Evolutionary conservation across 768 basidiomycete species (phyloP).

Genomic region (Fistulinella prunicolor): DNA sequence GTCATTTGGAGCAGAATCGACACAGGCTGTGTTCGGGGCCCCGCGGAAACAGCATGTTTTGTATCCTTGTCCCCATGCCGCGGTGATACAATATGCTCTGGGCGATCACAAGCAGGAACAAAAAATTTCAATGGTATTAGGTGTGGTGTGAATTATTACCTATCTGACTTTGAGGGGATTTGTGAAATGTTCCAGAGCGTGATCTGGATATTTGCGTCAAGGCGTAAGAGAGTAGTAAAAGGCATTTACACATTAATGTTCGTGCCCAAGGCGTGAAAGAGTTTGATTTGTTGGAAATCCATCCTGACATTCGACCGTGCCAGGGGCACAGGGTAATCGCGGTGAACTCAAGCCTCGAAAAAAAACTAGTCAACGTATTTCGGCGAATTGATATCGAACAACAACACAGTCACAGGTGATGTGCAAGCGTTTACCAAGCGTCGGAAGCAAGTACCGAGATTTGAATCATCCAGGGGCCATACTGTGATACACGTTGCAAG

Average conservation of each 20-base stretch:
- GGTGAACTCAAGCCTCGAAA: background rate
- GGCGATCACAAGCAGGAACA: slow-evolving; percentile 1
- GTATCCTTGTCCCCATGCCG: background rate
- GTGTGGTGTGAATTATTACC: background rate
- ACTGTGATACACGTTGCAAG: no score
- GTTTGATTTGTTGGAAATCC: background rate
- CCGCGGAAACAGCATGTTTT: background rate
- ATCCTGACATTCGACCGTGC: background rate
- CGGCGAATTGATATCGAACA: no score
- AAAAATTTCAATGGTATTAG: background rate
- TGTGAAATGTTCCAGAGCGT: no score
- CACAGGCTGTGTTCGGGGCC: background rate
- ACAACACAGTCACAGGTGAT: no score
- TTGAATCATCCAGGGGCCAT: no score
- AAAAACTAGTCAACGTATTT: no score
- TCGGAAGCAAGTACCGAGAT: no score
- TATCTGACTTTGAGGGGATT: no score
- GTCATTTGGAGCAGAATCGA: no score
- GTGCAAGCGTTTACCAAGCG: no score
- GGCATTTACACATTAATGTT: background rate
- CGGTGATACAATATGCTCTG: background rate
- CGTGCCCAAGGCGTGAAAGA: background rate
- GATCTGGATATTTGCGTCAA: no score
- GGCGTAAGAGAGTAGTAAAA: no score
- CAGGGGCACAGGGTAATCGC: background rate